These are phyloP conservation scores for Salvia sclarea DNA, from an alignment of 305 asterid genomes.

Conservation along the genomic window DNA sequence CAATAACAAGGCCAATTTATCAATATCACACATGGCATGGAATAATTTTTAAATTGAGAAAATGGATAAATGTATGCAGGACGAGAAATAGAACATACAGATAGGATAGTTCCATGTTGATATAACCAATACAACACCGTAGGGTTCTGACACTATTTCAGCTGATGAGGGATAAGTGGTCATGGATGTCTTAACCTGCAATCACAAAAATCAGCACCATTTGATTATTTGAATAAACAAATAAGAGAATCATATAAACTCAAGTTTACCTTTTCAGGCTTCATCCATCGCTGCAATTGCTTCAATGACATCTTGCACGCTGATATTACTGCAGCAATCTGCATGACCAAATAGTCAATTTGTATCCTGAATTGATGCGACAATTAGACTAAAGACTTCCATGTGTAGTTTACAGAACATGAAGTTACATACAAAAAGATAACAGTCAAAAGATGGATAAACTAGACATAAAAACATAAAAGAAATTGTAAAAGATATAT, in stretches of 20 bases:
- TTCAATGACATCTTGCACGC: conserved; percentile 59
- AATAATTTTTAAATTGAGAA: neutral
- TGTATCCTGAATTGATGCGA: conserved; percentile 13
- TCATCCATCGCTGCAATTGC: conserved; percentile 66
- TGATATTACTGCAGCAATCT: conserved; percentile 51
- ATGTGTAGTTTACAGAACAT: neutral
- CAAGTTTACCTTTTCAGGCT: conserved; percentile 61
- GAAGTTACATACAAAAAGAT: neutral
- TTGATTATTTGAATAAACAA: neutral
- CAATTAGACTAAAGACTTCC: neutral
- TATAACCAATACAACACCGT: conserved; percentile 77
- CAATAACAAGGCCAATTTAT: conserved; percentile 22
- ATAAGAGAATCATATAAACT: neutral
- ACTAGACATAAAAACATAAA: conserved; percentile 3
- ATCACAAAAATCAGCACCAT: conserved; percentile 14
- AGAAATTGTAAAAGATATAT: too few relatives aligned
- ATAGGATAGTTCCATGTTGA: conserved; percentile 97
- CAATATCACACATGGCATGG: neutral
- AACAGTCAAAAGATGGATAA: neutral
- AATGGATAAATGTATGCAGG: neutral
- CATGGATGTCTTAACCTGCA: conserved; percentile 68
- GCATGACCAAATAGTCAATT: conserved; percentile 25
- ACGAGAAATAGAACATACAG: conserved; percentile 48
- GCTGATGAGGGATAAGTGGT: conserved; percentile 79
- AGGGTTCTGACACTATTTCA: conserved; percentile 80